phyloP scores from a whole-genome alignment of 441 rosid genomes.

The Euphorbia schlechtendalii region DNA sequence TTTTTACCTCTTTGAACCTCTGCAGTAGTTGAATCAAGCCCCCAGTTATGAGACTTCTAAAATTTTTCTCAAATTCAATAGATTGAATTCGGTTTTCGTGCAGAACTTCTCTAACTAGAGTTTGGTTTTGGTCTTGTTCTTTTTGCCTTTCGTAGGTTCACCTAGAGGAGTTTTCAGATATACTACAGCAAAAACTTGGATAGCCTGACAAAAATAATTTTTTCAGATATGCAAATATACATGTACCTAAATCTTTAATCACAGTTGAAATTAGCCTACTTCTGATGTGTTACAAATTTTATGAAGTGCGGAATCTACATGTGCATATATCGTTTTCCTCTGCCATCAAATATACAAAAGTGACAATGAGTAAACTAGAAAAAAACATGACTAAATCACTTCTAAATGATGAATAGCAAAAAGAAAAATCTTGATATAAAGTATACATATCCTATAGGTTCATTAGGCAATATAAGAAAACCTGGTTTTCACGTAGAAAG shows the following conservation, averaged over 20 bases:
- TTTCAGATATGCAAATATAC: constrained; percentile 6
- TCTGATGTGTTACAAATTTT: constrained; percentile 84
- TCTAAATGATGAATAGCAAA: not conserved
- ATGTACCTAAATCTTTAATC: not conserved
- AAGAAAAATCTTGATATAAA: not conserved
- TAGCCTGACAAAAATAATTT: constrained; percentile 36
- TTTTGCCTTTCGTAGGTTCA: constrained; percentile 89
- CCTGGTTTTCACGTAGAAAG: not conserved
- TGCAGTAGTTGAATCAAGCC: too few species aligned
- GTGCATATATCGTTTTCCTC: constrained; percentile 88
- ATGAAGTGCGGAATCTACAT: constrained; percentile 87
- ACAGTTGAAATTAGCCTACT: constrained; percentile 35
- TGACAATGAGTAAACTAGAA: not conserved
- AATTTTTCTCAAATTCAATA: too few species aligned
- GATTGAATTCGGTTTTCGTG: too few species aligned
- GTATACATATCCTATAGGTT: not conserved
- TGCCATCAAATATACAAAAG: constrained; percentile 29
- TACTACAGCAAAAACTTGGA: constrained; percentile 82
- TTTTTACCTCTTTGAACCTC: too few species aligned
- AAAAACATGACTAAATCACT: constrained; percentile 7
- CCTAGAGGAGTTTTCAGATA: constrained; percentile 91
- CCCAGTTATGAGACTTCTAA: too few species aligned
- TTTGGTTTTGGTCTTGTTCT: constrained; percentile 72
- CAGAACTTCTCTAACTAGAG: constrained; percentile 94
- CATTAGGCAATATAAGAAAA: not conserved